A percentile compares a stretch with the other conserved stretches of the same genome.
Evolutionary conservation across 768 basidiomycete species (phyloP).

Genomic region (Boletus coccyginus): DNA sequence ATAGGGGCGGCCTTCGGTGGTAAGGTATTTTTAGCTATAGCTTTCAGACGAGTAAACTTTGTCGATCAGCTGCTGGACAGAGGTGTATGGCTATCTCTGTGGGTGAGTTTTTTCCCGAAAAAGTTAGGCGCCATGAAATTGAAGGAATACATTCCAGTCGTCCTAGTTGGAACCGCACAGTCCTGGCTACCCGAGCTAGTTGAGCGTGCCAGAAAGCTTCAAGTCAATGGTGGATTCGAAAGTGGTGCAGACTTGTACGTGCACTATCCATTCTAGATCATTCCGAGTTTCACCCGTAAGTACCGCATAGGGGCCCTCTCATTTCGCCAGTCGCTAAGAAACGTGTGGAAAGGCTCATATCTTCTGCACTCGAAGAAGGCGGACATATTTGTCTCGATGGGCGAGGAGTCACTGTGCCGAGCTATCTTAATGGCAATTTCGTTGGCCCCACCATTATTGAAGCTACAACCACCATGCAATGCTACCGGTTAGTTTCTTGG

Average conservation of each 20-base stretch:
- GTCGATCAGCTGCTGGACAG: conserved; percentile 79
- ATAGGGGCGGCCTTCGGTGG: conserved; percentile 93
- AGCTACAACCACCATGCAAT: conserved; percentile 77
- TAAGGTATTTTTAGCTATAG: conserved; percentile 32
- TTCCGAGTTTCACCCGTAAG: not conserved
- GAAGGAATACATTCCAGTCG: conserved; percentile 35
- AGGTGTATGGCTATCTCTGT: conserved; percentile 97
- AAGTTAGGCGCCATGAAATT: not conserved
- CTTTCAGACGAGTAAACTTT: conserved; percentile 21
- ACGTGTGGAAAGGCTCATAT: conserved; percentile 73
- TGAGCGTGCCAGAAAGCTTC: conserved; percentile 74
- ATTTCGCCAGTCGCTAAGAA: conserved; percentile 82
- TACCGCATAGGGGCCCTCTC: conserved; percentile 57
- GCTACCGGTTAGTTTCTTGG: conserved; percentile 64
- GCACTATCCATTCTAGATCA: not conserved
- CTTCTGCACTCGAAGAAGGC: conserved; percentile 73
- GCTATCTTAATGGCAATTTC: conserved; percentile 88
- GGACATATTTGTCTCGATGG: conserved; percentile 89
- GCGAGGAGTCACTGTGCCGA: conserved; percentile 60
- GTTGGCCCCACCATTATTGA: conserved; percentile 91
- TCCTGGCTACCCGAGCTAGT: conserved; percentile 86
- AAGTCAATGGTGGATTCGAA: conserved; percentile 91
- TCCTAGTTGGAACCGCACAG: conserved; percentile 78
- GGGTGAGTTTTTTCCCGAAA: conserved; percentile 43
- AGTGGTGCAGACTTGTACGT: conserved; percentile 73